Conservation (phyloP, 2,329 filamentous ascomycete species). For the Lachnum nothofagi region DNA sequence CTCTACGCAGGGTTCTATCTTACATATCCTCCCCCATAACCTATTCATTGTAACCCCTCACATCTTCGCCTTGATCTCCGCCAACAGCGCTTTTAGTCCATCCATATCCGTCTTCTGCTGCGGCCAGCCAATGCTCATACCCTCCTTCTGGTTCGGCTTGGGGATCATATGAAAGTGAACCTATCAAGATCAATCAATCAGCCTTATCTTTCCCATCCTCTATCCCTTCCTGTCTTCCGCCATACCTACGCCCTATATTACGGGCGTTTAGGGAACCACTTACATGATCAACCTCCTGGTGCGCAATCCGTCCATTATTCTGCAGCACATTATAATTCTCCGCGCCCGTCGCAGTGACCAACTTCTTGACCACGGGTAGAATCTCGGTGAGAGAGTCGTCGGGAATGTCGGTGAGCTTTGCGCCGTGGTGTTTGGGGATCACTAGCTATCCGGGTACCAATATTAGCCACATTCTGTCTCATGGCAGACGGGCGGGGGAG, state of each 20-base stretch:
- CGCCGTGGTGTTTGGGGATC: conserved; percentile 91
- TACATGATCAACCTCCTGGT: conserved; percentile 90
- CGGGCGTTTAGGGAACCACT: no score
- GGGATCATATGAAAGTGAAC: conserved; percentile 98
- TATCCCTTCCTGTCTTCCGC: neutral
- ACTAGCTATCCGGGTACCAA: no score
- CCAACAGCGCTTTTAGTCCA: conserved; percentile 69
- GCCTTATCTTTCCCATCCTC: neutral
- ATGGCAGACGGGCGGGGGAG: neutral
- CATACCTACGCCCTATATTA: neutral
- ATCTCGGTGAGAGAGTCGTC: conserved; percentile 82
- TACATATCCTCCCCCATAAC: no score
- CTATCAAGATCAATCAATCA: conserved; percentile 36
- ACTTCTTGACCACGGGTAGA: conserved; percentile 81
- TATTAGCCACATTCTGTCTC: no score
- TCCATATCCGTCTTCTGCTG: conserved; percentile 72
- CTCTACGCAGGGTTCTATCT: no score
- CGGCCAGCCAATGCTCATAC: conserved; percentile 77
- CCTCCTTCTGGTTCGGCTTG: conserved; percentile 80
- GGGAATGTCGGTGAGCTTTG: conserved; percentile 85
- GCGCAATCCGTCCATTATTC: conserved; percentile 88
- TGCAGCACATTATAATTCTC: conserved; percentile 89
- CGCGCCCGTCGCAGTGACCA: conserved; percentile 70
- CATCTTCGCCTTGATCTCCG: conserved; percentile 88
- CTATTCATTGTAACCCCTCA: no score